A percentile compares a stretch with the other conserved stretches of the same genome.
These are phyloP conservation scores for Mycothermus thermophilus DNA, from an alignment of 495 filamentous ascomycete species.

Conservation along the genomic window DNA sequence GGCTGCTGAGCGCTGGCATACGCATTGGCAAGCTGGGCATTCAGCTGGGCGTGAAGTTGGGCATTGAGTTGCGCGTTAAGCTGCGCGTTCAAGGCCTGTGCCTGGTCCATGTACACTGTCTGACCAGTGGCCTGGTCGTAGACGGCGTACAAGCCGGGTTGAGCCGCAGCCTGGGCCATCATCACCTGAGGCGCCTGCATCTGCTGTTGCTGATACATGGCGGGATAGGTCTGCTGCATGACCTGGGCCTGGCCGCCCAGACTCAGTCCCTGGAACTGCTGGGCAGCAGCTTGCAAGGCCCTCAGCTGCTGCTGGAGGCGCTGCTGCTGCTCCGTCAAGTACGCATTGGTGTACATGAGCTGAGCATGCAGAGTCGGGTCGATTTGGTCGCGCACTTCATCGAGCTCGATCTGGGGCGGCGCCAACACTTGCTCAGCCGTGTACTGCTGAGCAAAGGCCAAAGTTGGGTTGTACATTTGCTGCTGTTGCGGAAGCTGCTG, in stretches of 20 bases:
- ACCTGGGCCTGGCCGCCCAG: slow-evolving; percentile 36
- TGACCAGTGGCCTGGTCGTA: slow-evolving; percentile 77
- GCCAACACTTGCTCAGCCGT: slow-evolving; percentile 71
- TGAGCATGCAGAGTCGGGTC: slow-evolving; percentile 75
- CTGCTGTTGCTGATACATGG: slow-evolving; percentile 35
- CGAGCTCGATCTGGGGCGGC: slow-evolving; percentile 61
- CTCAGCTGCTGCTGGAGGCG: slow-evolving; percentile 52
- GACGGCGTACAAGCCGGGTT: slow-evolving; percentile 56
- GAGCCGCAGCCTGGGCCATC: slow-evolving; percentile 30
- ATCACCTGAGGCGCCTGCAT: slow-evolving; percentile 54
- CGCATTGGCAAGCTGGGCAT: slow-evolving; percentile 16
- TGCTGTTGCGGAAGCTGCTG: slow-evolving; percentile 20
- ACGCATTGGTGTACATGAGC: slow-evolving; percentile 70
- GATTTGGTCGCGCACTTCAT: slow-evolving; percentile 52
- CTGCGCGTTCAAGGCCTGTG: slow-evolving; percentile 27
- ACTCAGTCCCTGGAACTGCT: slow-evolving; percentile 68
- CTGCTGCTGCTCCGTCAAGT: slow-evolving; percentile 79
- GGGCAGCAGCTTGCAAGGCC: slow-evolving; percentile 43
- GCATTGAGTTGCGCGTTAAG: slow-evolving; percentile 4
- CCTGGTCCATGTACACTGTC: slow-evolving; percentile 44
- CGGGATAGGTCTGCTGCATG: slow-evolving; percentile 29
- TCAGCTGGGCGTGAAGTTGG: slow-evolving; percentile 32
- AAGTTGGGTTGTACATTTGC: slow-evolving; percentile 17
- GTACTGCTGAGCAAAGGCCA: slow-evolving; percentile 31
- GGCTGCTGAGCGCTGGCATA: slow-evolving; percentile 24